Evolutionary conservation across 2,329 filamentous ascomycete genomes (phyloP), one percentile per base, ranked within the genome.

Genomic region (Fusarium sp.): DNA sequence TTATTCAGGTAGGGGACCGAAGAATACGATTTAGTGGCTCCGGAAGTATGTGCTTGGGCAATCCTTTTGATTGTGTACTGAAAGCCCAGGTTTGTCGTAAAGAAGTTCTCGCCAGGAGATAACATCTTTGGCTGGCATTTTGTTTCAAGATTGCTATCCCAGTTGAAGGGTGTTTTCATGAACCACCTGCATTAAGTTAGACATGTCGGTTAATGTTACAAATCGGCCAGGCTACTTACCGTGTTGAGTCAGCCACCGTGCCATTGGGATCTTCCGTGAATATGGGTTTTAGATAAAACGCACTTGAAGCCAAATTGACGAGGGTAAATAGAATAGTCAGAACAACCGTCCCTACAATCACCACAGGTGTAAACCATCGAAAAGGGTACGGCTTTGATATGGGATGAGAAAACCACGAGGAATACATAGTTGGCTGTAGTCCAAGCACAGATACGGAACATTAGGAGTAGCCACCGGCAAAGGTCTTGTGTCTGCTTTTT

Each of bases 221-320:
- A 50, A 2, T 13, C 4, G 9, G 9, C 3, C 7, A 7, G 9
- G 7, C 1, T 5, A 43, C 59, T 6, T 52, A 61, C 65, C 33
- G 39, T 1, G 28, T 2, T 8, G 36, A 15, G 2, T 28, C 14
- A 1, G 55, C 28, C 1, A 51, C 22, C 4, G 64, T 69, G 0
- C 53, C 19, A 11, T 69, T 69, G 0, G 66, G 66, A 19, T 69
- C 38, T 6, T 67, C 39, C 2, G 63, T 65, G 7, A 65, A 68
- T 4, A 52, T 52, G 0, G 64, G n/a, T n/a, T 68, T 62, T 1
- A 69, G 15, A 2, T 68, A 65, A 31, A 57, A 65, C 1, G 47
- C 66, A 17, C 53, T 65, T 0, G 64, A 69, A 3, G 52, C 66
- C 8, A 69, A 33, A n/a, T 69, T 69, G 28, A 68, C 26, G 17